Evolutionary conservation across 2,329 filamentous ascomycete genomes (phyloP).

Genomic region (Dactylonectria estremocensis): DNA sequence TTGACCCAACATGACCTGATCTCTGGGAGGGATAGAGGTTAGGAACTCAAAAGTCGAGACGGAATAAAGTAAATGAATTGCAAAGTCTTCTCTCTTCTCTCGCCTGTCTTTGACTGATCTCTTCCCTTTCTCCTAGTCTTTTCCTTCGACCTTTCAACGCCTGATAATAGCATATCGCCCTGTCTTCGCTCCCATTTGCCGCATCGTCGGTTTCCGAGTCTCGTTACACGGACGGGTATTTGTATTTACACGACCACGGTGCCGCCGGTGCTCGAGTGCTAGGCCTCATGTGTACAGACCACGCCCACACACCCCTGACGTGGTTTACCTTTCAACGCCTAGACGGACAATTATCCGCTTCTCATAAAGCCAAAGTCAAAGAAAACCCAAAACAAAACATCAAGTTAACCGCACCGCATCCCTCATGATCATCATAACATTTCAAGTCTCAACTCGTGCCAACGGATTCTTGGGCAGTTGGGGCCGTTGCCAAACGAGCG

Average conservation of each 20-base stretch:
- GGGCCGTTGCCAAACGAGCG: background rate
- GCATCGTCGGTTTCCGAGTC: constrained; percentile 25
- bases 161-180: constrained; percentile 16
- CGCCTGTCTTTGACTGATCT: background rate
- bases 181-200: constrained; percentile 17
- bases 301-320: constrained; percentile 29
- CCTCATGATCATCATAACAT: constrained; percentile 44
- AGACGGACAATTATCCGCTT: constrained; percentile 27
- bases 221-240: constrained; percentile 17
- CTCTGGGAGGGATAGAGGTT: background rate
- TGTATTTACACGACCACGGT: constrained; percentile 24
- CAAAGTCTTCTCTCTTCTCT: background rate
- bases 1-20: no score
- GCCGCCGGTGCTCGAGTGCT: constrained; percentile 22
- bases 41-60: background rate
- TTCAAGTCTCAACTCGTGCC: constrained; percentile 33
- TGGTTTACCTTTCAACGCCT: constrained; percentile 47
- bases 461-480: constrained; percentile 11
- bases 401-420: constrained; percentile 36
- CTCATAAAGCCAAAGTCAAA: constrained; percentile 17
- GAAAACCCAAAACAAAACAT: constrained; percentile 19
- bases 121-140: constrained; percentile 16
- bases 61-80: background rate
- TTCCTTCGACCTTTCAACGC: constrained; percentile 42
- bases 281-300: constrained; percentile 34